A percentile compares a stretch with the other conserved stretches of the same genome.
phyloP scores from a whole-genome alignment of 2,329 filamentous ascomycete species.

The Diplodia intermedia region DNA sequence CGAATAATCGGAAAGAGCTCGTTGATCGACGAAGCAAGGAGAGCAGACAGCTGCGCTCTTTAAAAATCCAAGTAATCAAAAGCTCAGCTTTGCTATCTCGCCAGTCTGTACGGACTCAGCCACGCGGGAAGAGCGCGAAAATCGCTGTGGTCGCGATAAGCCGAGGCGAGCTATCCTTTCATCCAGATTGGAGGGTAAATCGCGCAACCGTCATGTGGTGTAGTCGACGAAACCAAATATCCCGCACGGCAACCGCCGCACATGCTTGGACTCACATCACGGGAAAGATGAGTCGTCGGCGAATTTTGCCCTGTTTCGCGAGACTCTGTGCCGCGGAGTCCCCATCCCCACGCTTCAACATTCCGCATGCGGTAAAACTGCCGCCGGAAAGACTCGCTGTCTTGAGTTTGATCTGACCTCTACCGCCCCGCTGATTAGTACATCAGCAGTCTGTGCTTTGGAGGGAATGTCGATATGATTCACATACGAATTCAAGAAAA shows the following conservation, averaged over 20 bases:
- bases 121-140: background rate
- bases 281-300: background rate
- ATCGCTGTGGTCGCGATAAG: background rate
- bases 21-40: background rate
- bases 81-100: background rate
- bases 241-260: background rate
- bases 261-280: background rate
- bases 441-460: too few relatives aligned
- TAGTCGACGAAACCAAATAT: background rate
- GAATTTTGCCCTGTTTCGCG: background rate
- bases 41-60: background rate
- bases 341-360: background rate
- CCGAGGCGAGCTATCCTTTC: background rate
- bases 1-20: background rate
- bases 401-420: background rate
- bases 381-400: background rate
- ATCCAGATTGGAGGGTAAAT: slow-evolving; percentile 25
- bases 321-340: background rate
- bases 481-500: too few relatives aligned
- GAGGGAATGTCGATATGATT: too few relatives aligned
- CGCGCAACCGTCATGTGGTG: slow-evolving; percentile 11
- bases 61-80: too few relatives aligned
- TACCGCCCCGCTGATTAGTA: background rate
- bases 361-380: background rate
- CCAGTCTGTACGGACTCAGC: background rate